A percentile compares a stretch with the other conserved stretches of the same genome.
Conservation (phyloP, 2,329 filamentous ascomycete genomes). For the Pyrenophora seminiperda region DNA sequence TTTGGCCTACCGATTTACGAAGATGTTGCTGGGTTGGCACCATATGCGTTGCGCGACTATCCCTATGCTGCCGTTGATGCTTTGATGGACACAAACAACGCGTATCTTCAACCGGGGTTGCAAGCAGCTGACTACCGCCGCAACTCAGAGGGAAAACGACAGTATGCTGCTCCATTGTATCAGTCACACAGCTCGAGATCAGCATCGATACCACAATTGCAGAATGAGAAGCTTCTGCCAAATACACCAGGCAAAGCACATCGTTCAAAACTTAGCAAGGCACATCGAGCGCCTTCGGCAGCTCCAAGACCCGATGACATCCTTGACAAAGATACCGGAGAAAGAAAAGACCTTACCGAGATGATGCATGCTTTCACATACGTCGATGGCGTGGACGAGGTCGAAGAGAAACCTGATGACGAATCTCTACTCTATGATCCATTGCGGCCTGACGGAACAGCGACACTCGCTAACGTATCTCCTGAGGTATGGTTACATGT, state of each 20-base stretch:
- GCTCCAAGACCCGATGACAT: slow-evolving; percentile 24
- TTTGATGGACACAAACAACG: slow-evolving; percentile 1
- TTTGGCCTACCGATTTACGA: slow-evolving; percentile 19
- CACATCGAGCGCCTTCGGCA: slow-evolving; percentile 23
- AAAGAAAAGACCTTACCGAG: slow-evolving; percentile 39
- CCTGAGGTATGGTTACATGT: slow-evolving; percentile 37
- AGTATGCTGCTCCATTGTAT: slow-evolving; percentile 30
- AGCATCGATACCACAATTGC: slow-evolving; percentile 22
- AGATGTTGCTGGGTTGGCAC: slow-evolving; percentile 11
- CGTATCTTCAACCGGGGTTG: slow-evolving; percentile 3
- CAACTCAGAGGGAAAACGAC: slow-evolving; percentile 33
- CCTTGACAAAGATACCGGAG: slow-evolving; percentile 40
- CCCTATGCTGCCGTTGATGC: slow-evolving; percentile 24
- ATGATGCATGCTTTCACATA: slow-evolving; percentile 44
- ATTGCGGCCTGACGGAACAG: slow-evolving; percentile 31
- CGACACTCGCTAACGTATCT: slow-evolving; percentile 25
- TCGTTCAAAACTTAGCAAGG: slow-evolving; percentile 30
- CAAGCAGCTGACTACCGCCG: slow-evolving; percentile 28
- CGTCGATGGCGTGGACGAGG: slow-evolving; percentile 28
- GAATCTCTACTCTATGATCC: slow-evolving; percentile 29
- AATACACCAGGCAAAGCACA: slow-evolving; percentile 12
- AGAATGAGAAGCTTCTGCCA: slow-evolving; percentile 11
- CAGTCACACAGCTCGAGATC: slow-evolving; percentile 20
- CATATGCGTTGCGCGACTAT: slow-evolving; percentile 21
- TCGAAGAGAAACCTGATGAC: slow-evolving; percentile 25